Base-by-base conservation (phyloP, 257 asterid species). In the Solanum medicagineum region DNA sequence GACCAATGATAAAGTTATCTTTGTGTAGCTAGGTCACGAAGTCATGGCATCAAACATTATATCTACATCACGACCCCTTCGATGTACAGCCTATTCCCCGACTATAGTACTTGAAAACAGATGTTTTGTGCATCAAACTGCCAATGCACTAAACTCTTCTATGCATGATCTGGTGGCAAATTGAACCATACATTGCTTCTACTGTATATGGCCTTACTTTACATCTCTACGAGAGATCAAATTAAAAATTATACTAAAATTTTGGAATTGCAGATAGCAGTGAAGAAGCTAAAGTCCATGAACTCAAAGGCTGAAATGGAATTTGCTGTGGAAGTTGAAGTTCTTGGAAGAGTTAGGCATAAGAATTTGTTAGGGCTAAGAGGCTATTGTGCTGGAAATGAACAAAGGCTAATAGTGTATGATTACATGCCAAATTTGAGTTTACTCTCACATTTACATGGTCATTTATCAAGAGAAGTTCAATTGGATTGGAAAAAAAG, bases 351-450 rank as follows among this genome's bases (percentile, higher is more conserved):
- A 85, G 98, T 93, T 40, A 85, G 96, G 51, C 98, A 94, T 94
- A 92, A 93, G 87, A 94, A 94, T 87, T 91, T 94, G 7, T 57
- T 94, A 81, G 98, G 98, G 4, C 89, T 94, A 16, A 86, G 98
- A 83, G 98, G 98, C 3, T 94, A 93, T 24, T 94, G 95, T 68
- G 97, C 90, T 3, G 98, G 94, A 2, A 90, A 85, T 20, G 98
- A 94, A 9, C 97, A 94, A 54, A 90, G 98, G 44, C 92, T 94
- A 10, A 94, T 94, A 68, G 97, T 93, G 36, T 93, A 93, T 81
- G 98, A 94, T 85, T 93, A 92, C 90, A 94, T 94, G 98, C 94
- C 98, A 11, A 94, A 94, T 92, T 94, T 94, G 82, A 93, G 98
- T 90, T 84, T 94, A 62, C 92, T 94, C 0, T 93, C 98, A 12